phyloP scores from a whole-genome alignment of 768 basidiomycete species.

The Suillus decipiens region DNA sequence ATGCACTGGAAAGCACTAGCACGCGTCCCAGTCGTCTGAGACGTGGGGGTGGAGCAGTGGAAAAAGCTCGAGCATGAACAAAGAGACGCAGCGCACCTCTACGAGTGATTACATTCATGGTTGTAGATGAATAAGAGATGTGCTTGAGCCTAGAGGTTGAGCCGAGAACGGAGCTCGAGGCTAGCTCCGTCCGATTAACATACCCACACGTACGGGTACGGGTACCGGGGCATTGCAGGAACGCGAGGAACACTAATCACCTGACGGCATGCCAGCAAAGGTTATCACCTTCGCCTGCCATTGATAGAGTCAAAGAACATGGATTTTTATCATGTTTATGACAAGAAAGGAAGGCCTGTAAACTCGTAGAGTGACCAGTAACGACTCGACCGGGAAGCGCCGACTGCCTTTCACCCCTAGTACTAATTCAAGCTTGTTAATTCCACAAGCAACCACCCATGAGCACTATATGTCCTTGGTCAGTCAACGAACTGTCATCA shows the following conservation, averaged over 20 bases:
- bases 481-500: conserved; percentile 12
- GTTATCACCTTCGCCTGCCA: too few species aligned
- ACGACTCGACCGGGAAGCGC: too few species aligned
- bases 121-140: neutral
- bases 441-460: neutral
- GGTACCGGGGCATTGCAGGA: neutral
- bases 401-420: too few species aligned
- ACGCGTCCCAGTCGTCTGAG: neutral
- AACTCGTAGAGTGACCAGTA: too few species aligned
- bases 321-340: neutral
- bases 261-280: neutral
- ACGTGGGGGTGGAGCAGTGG: neutral
- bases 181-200: conserved; percentile 2
- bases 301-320: neutral
- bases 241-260: neutral
- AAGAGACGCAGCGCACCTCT: neutral
- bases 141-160: neutral
- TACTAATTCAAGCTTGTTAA: neutral
- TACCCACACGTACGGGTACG: neutral
- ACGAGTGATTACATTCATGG: neutral
- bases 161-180: neutral
- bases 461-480: neutral
- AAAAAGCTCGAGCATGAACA: neutral
- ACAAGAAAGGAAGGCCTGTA: too few species aligned
- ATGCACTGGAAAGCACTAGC: conserved; percentile 6